phyloP scores from a whole-genome alignment of 1,139 yeast species.

The Schizosaccharomyces versatilis region DNA sequence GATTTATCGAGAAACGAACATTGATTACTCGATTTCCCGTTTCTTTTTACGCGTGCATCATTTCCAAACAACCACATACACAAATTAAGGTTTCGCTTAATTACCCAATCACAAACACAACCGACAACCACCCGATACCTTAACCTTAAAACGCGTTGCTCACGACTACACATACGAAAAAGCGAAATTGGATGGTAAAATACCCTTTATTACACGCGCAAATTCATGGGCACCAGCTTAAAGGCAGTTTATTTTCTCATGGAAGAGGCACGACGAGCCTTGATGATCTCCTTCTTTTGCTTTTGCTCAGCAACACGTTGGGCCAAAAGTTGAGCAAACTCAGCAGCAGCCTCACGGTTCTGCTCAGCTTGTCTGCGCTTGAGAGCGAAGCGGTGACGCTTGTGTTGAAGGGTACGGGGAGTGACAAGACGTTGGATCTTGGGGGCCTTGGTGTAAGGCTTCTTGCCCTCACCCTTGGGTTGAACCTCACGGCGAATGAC shows the following conservation, averaged over 20 bases:
- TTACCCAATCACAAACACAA: constrained; percentile 18
- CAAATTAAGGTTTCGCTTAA: too few relatives aligned
- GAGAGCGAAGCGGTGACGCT: constrained; percentile 87
- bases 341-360: constrained; percentile 99
- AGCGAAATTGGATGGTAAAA: constrained; percentile 74
- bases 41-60: too few relatives aligned
- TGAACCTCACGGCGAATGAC: constrained; percentile 95
- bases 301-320: constrained; percentile 95
- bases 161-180: constrained; percentile 21
- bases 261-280: constrained; percentile 99
- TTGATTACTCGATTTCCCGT: too few relatives aligned
- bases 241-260: constrained; percentile 20
- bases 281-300: constrained; percentile 93
- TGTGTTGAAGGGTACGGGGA: constrained; percentile 97
- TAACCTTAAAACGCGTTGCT: constrained; percentile 34
- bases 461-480: constrained; percentile 55
- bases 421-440: constrained; percentile 97
- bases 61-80: too few relatives aligned
- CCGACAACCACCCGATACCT: constrained; percentile 54
- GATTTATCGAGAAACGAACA: too few relatives aligned
- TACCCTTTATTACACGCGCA: constrained; percentile 17
- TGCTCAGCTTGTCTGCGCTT: constrained; percentile 94
- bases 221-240: too few relatives aligned
- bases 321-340: constrained; percentile 96
- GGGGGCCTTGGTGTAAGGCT: constrained; percentile 99